Evolutionary conservation across 2,329 filamentous ascomycete species (phyloP), one percentile per base, ranked within the genome.

Genomic region (Xenoacremonium recifei): DNA sequence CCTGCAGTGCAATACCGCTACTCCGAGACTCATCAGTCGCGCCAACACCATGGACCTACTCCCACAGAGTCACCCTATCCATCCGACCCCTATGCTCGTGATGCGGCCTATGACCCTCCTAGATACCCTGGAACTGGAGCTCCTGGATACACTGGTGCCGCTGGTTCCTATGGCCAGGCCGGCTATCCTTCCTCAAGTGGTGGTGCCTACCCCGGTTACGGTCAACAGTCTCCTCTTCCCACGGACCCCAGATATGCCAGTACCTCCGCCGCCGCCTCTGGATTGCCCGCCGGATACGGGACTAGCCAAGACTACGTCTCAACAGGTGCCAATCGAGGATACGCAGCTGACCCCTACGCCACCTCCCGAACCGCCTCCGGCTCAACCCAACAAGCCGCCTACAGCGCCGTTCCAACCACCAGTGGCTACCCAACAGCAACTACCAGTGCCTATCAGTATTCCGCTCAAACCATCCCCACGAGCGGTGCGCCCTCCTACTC

Each of bases 1-100:
- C 71, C 71, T 62, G 60, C 69, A 80, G 77, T 71, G 60, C 73
- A 76, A 63, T 79, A 79, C 59, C 73, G 73, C 63, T 72, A 77
- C 60, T 79, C 76, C 48, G 69, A 77, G 65, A 75, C 72, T 32
- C 65, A 68, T 40, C 65, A 68, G 54, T 68, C 70, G 46, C 69
- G 72, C 41, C 72, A 76, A 54, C 67, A 75, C 48, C 69, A 69
- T 51, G 72, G 72, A 42, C 72, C 72, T 29, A 72, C 71, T 38
- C 72, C 72, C 27, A 72, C 71, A 38, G 62, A 64, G 56, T 59
- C 53, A 57, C 60, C 62, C 20, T 66, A 61, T 45, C 57, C 56
- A 42, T 42, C 56, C 47, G 65, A 68, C 36, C 56, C 59, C 17
- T 68, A 70, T 50, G 52, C 60, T 44, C 66, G 67, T 57, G 71